Base-by-base conservation (phyloP, 495 filamentous ascomycete genomes). In the Penicillium verhagenii region DNA sequence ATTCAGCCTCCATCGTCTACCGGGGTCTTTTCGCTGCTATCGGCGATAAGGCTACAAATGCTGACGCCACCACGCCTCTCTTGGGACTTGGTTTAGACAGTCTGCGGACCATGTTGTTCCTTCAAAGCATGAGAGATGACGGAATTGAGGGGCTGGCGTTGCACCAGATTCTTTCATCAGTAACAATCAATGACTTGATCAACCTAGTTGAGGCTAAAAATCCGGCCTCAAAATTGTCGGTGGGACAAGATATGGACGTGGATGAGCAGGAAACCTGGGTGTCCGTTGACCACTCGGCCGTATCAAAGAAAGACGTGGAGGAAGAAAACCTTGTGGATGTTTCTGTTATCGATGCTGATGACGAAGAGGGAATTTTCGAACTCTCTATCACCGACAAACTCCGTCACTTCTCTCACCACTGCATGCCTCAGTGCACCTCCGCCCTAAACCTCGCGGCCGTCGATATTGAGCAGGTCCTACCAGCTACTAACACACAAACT, bases 51-150 rank as follows among this genome's bases (percentile, higher is more conserved):
- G 14, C 43, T 2, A 61, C 64, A 2, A 66, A 71, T 0, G 73
- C 90, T 28, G 69, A 61, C 13, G 8, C 16, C 9, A 4, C 68
- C 0, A 78, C 84, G 0, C 90, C 78, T 23, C 79, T 93, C 19
- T 91, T 88, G 59, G 86, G 91, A 25, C 70, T 92, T 0, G 90
- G 90, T 0, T 69, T 92, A 6, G 90, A 92, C 64, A 92, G 88
- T 1, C 86, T 94, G 10, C 86, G 86, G 0, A 84, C 86, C 7
- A 82, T 91, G 39, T 79, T 82, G 11, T 70, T 94, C 20, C 58
- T 80, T 11, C 61, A 69, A 35, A 58, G 53, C 23, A 28, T 69
- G 6, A 45, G 57, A 31, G 61, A 63, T 20, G 53, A 63, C 42
- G 25, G 11, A 6, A 28, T 46, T 21, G 25, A 25, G 20, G 43